A percentile compares a stretch with the other conserved stretches of the same genome.
Conservation (phyloP, 805 yeast species). For the Blastobotrys robertii region DNA sequence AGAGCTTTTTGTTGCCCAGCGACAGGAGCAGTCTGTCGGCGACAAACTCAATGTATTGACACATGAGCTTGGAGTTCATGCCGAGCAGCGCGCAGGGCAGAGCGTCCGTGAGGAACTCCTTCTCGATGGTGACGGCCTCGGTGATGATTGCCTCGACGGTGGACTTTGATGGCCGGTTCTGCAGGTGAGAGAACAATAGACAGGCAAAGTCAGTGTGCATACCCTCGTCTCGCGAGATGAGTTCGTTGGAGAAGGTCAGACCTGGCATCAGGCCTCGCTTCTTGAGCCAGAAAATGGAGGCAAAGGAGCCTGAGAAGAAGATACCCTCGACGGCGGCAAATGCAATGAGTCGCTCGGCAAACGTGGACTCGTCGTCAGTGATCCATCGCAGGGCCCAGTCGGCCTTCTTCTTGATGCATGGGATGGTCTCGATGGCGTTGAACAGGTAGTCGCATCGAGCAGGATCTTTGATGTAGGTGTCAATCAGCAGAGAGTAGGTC, state of each 20-base stretch:
- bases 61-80: conserved; percentile 89
- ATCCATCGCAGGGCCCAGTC: conserved; percentile 99
- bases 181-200: conserved; percentile 82
- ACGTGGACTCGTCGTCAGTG: conserved; percentile 73
- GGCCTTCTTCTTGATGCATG: conserved; percentile 94
- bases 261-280: conserved; percentile 99
- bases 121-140: conserved; percentile 92
- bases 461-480: conserved; percentile 92
- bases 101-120: conserved; percentile 91
- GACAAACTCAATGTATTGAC: conserved; percentile 94
- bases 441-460: conserved; percentile 83
- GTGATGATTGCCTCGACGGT: conserved; percentile 81
- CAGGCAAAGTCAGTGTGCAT: conserved; percentile 98
- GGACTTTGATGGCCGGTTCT: conserved; percentile 72
- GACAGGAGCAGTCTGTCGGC: conserved; percentile 93
- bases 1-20: conserved; percentile 81
- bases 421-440: conserved; percentile 93
- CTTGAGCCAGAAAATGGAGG: conserved; percentile 97
- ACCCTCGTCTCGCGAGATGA: conserved; percentile 98
- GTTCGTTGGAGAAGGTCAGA: conserved; percentile 92
- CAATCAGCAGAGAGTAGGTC: conserved; percentile 90
- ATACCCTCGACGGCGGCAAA: conserved; percentile 99
- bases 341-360: conserved; percentile 93
- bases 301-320: conserved; percentile 96
- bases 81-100: conserved; percentile 89